Evolutionary conservation across 1,284 basidiomycete genomes (phyloP), one percentile per base, ranked within the genome.

Genomic region (Waitea zeae): DNA sequence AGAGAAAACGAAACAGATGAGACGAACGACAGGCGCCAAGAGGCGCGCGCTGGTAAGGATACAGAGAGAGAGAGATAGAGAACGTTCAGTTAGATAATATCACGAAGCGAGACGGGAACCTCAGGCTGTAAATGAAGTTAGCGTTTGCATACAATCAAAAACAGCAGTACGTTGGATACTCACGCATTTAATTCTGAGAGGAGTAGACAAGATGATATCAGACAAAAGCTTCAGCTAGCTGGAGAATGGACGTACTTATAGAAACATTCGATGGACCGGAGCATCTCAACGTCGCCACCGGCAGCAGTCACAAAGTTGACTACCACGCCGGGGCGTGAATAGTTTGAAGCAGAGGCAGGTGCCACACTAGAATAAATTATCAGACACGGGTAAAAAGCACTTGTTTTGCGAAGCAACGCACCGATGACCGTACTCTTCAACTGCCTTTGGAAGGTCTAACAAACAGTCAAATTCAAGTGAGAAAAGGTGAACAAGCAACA

Each of bases 231-330:
- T n/a, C n/a, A n/a, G n/a, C n/a, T n/a, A n/a, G n/a, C n/a, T n/a
- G n/a, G 18, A 28, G 9, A 7, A 13, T 19, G 13, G 12, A 44
- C 58, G 41, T 46, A 90, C 70, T 89, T 86, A 67, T 90, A 92
- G 58, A 88, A 89, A 67, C 89, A 93, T 63, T 96, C 90, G 62
- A 95, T 92, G 45, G 84, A 89, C 49, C 90, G 73, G 43, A 96
- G 62, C 90, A 95, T 95, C 61, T 96, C 90, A 33, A 96, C 88
- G 52, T 96, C 90, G 31, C 90, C 90, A 22, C 90, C 90, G 2
- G 88, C 89, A 30, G 90, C 90, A 39, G 92, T 95, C 39, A 96
- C 90, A 48, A 95, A 92, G 51, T 92, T 93, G 49, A 95, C 70
- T 41, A 95, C 71, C 29, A 95, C 86, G 34, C 87, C 86, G 36